These are phyloP conservation scores for Saccharomyces cerevisiae DNA, from an alignment of 805 yeast species.

Conservation along the genomic window DNA sequence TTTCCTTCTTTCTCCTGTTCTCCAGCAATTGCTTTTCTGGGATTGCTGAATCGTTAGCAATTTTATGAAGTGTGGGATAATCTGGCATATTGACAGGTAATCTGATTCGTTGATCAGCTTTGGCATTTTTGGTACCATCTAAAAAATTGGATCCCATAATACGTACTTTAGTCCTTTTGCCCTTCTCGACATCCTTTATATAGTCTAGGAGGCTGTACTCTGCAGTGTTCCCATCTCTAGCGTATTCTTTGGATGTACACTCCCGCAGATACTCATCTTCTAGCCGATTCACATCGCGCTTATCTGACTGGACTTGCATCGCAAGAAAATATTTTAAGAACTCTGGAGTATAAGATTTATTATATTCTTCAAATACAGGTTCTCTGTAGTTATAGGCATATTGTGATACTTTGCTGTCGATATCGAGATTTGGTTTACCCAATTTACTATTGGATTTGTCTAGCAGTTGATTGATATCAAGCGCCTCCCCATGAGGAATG, in stretches of 20 bases:
- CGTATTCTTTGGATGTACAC: slow-evolving; percentile 8
- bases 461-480: slow-evolving; percentile 51
- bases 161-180: slow-evolving; percentile 14
- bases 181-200: slow-evolving; percentile 13
- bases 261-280: slow-evolving; percentile 20
- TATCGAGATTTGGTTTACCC: slow-evolving; percentile 9
- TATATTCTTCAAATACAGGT: slow-evolving; percentile 27
- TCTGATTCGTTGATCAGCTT: background rate
- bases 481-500: slow-evolving; percentile 71
- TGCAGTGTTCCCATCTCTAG: slow-evolving; percentile 3
- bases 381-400: slow-evolving; percentile 19
- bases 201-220: slow-evolving; percentile 21
- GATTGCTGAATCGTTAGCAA: background rate
- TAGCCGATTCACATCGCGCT: slow-evolving; percentile 18
- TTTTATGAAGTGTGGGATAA: background rate
- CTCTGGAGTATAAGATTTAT: slow-evolving; percentile 20
- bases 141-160: slow-evolving; percentile 13
- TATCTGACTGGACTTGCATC: slow-evolving; percentile 25
- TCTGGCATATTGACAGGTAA: background rate
- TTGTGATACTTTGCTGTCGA: slow-evolving; percentile 14
- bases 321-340: slow-evolving; percentile 20
- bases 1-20: background rate
- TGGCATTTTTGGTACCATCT: background rate
- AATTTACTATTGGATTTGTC: slow-evolving; percentile 29
- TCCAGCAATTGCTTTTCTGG: background rate